Conservation (phyloP, 2,329 filamentous ascomycete genomes). For the Colletotrichum tofieldiae region DNA sequence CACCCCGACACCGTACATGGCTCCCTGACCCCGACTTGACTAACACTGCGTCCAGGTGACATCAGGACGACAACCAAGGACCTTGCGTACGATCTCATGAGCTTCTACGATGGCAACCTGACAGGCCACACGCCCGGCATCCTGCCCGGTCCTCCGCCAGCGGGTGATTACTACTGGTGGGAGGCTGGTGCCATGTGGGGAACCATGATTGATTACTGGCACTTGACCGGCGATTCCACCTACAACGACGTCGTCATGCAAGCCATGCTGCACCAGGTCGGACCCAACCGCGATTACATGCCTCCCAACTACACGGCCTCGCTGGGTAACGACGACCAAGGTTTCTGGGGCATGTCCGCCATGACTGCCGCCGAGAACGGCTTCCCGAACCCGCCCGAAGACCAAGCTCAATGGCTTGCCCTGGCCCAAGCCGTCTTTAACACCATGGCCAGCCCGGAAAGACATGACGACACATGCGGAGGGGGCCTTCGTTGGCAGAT, state of each 20-base stretch:
- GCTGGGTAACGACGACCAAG: conserved; percentile 78
- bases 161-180: conserved; percentile 80
- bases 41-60: conserved; percentile 54
- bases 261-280: conserved; percentile 72
- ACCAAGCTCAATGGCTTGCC: conserved; percentile 73
- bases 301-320: conserved; percentile 72
- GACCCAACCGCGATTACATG: conserved; percentile 71
- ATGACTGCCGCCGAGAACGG: conserved; percentile 77
- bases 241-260: conserved; percentile 74
- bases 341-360: conserved; percentile 78
- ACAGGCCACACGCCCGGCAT: conserved; percentile 70
- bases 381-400: conserved; percentile 71
- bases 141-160: conserved; percentile 68
- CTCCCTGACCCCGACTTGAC: not conserved
- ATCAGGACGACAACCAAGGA: conserved; percentile 62
- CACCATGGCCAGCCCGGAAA: conserved; percentile 70
- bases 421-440: conserved; percentile 81
- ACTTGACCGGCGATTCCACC: conserved; percentile 74
- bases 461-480: conserved; percentile 76
- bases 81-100: conserved; percentile 67
- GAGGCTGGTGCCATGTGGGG: conserved; percentile 80
- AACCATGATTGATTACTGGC: conserved; percentile 79
- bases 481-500: conserved; percentile 87
- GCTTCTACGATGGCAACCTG: conserved; percentile 66
- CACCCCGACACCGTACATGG: not conserved